phyloP scores from a whole-genome alignment of 768 basidiomycete species.

The Boletus pseudo-olivaceus region DNA sequence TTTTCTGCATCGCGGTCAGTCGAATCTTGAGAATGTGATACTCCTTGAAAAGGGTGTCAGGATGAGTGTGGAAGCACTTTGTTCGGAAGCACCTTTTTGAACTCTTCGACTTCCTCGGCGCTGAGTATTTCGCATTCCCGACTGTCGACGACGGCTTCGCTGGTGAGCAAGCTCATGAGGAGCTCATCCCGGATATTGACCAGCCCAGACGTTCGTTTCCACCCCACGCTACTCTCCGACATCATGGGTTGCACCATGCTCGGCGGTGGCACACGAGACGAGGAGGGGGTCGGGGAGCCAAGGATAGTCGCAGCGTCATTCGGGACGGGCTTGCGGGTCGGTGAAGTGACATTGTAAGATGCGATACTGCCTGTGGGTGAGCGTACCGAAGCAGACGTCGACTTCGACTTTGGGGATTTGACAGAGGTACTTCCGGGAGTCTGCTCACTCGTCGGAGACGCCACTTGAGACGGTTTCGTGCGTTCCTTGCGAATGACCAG shows the following conservation, averaged over 20 bases:
- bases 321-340: conserved; percentile 14
- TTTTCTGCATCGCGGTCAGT: conserved; percentile 63
- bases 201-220: conserved; percentile 42
- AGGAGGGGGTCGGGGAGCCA: conserved; percentile 40
- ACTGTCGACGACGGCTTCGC: conserved; percentile 93
- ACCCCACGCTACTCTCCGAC: conserved; percentile 34
- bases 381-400: conserved; percentile 14
- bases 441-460: conserved; percentile 23
- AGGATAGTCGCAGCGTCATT: conserved; percentile 11
- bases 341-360: conserved; percentile 24
- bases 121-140: conserved; percentile 74
- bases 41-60: conserved; percentile 48
- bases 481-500: conserved; percentile 55
- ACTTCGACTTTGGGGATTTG: conserved; percentile 24
- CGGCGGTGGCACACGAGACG: conserved; percentile 32
- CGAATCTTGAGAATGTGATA: conserved; percentile 66
- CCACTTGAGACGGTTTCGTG: conserved; percentile 27
- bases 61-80: conserved; percentile 20
- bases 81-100: conserved; percentile 54
- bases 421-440: conserved; percentile 26
- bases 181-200: conserved; percentile 76
- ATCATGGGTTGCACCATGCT: conserved; percentile 33
- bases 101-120: conserved; percentile 66
- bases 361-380: conserved; percentile 25
- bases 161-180: conserved; percentile 83